Evolutionary conservation across 2,329 filamentous ascomycete genomes (phyloP), one percentile per base, ranked within the genome.

Genomic region (Colletotrichum higginsianum): DNA sequence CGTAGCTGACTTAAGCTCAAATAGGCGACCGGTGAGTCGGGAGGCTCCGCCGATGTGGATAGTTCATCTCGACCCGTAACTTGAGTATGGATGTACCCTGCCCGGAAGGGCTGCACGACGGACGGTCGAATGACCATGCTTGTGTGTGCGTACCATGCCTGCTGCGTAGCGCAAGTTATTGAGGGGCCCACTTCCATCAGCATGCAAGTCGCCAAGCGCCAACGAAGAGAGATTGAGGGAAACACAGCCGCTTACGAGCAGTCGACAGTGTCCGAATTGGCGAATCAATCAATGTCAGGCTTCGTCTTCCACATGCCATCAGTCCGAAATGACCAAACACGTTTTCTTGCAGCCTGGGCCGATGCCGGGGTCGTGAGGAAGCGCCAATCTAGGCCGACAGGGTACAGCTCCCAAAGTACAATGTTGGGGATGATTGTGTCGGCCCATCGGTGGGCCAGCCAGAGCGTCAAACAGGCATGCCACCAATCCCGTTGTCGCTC

Each of bases 1-100:
- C 53, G 65, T 64, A 53, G 69, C 53, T 60, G 61, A 44, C 49
- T 72, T 72, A 71, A 61, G 70, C 70, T 72, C 60, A 58, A 72
- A 61, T 52, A 49, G 67, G 70, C 61, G 65, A 72, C 61, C 70
- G 70, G 70, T 72, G 70, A 72, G 67, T 42, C 53, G 57, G 66
- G 56, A 71, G 53, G 56, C 38, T 52, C 53, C 40, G 21, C 47
- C n/a, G 61, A 38, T 61, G 57, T 71, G 65, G 68, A 71, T 58
- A 57, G 61, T 40, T 44, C 42, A 30, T 46, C n/a, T 63, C 58
- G 57, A 71, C 60, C 57, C 67, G 61, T 60, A 58, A 61, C 35
- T 38, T 38, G 53, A 40, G 52, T 67, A 49, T 56, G 44, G 49
- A 68, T 52, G 50, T 13, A 57, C 44, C 46, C 40, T 30, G 30